Evolutionary conservation across 257 asterid species (phyloP), one percentile per base, ranked within the genome.

Genomic region (Schizonepeta tenuifolia): DNA sequence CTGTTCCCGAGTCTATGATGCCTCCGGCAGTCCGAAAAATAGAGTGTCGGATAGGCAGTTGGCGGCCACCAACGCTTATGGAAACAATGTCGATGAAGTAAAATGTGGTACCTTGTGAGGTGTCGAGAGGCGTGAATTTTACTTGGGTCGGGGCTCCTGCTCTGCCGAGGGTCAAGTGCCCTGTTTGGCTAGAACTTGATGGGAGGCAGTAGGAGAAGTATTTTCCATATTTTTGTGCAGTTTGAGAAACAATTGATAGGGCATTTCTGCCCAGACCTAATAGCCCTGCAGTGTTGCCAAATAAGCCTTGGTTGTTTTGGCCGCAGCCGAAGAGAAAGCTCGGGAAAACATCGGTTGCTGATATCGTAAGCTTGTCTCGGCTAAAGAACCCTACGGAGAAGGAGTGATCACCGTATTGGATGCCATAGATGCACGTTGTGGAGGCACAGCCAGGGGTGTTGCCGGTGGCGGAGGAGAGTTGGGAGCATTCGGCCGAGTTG

Each of bases 121-220:
- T 22, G 4, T 74, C 75, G 2, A 93, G 76, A 5, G 90, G 92
- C 1, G 96, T 88, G 86, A 75, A 92, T 17, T 70, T 68, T 2
- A 78, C 75, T 15, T 10, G 65, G 0, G 18, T 66, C 2, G 86
- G 65, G 33, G 49, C 75, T 10, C 35, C 55, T n/a, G 17, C 31
- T 8, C 75, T 79, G 12, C 97, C 97, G 11, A 93, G 84, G 3
- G 92, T 70, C 80, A 90, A 73, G 73, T 87, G 85, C 15, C 97
- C 97, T 7, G 86, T 78, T 12, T 89, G 77, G 43, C 90, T 84
- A 9, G 91, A 31, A 2, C 60, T 50, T 1, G 86, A 72, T 1
- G 97, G 97, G 36, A 93, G 89, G 80, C 96, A 89, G 35, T 93
- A 93, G 9, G 96, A 93, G 85, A 93, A 93, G 67, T 78, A 78